Percentiles rank a stretch among this genome's conserved stretches.
Evolutionary conservation across 306 rosid genomes (phyloP).

Genomic region (Aeschynomene evenia): DNA sequence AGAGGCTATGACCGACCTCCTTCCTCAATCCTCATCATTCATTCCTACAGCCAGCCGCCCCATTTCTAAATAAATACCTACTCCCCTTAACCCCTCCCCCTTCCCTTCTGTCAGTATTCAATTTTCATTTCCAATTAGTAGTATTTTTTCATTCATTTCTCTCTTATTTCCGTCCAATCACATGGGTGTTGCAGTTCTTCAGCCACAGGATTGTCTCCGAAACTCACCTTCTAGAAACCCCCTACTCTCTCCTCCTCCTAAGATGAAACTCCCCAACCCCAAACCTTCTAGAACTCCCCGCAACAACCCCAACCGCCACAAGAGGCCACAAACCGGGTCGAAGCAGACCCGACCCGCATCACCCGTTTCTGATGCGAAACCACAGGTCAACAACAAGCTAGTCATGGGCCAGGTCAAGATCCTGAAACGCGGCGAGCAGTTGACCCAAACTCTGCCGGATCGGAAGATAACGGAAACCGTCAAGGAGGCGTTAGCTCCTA

Average conservation of each 20-base stretch:
- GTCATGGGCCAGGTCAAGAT: conserved; percentile 43
- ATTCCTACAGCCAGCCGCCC: neutral
- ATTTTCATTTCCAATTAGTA: too few relatives aligned
- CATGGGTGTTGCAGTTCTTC: conserved; percentile 46
- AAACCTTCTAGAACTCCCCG: conserved; percentile 15
- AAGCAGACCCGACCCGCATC: neutral
- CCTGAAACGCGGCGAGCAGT: conserved; percentile 43
- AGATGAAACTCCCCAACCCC: conserved; percentile 8
- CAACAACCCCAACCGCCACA: conserved; percentile 19
- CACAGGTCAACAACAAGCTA: neutral
- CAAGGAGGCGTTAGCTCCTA: neutral
- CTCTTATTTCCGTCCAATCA: neutral
- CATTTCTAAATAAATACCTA: neutral
- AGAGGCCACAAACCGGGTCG: conserved; percentile 7
- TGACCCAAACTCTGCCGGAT: neutral
- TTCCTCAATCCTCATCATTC: neutral
- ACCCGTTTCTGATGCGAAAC: neutral
- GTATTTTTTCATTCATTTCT: neutral
- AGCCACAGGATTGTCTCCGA: conserved; percentile 37
- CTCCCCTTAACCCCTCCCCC: neutral
- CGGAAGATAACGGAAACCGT: neutral
- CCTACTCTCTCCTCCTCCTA: neutral
- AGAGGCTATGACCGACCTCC: neutral
- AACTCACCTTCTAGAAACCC: neutral
- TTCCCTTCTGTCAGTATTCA: neutral